These are phyloP conservation scores for Cladosporium cucumerinum DNA, from an alignment of 2,329 filamentous ascomycete genomes.

Conservation along the genomic window DNA sequence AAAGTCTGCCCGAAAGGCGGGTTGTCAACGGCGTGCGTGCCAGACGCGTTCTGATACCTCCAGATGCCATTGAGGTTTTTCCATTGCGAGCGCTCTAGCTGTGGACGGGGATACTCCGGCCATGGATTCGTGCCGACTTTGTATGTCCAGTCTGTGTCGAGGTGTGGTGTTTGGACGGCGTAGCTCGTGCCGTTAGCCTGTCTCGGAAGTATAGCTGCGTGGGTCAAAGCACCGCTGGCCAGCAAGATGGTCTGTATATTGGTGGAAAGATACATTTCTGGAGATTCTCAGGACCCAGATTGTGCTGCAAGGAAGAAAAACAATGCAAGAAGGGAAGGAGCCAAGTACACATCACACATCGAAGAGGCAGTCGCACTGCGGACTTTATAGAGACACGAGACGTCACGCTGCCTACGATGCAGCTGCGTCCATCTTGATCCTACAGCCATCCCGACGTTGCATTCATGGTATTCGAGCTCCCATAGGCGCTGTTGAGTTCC, in stretches of 20 bases:
- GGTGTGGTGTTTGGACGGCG: slow-evolving; percentile 16
- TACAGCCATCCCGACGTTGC: slow-evolving; percentile 8
- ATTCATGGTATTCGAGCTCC: slow-evolving; percentile 2
- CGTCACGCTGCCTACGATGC: background rate
- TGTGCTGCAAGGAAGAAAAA: background rate
- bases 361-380: background rate
- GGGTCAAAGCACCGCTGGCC: slow-evolving; percentile 1
- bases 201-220: slow-evolving; percentile 12
- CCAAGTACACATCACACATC: background rate
- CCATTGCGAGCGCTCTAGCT: slow-evolving; percentile 51
- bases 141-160: slow-evolving; percentile 50
- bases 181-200: slow-evolving; percentile 14
- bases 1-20: slow-evolving; percentile 46
- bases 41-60: slow-evolving; percentile 47
- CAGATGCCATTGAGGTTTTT: slow-evolving; percentile 54
- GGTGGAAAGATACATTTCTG: background rate
- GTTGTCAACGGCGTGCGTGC: slow-evolving; percentile 34
- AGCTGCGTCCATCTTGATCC: background rate
- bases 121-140: slow-evolving; percentile 49
- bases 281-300: background rate
- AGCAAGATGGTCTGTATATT: background rate
- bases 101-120: slow-evolving; percentile 54
- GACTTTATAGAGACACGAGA: slow-evolving; percentile 2
- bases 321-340: background rate
- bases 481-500: slow-evolving; percentile 9